Evolutionary conservation across 257 asterid species (phyloP).

Genomic region (Solanum sejunctum): DNA sequence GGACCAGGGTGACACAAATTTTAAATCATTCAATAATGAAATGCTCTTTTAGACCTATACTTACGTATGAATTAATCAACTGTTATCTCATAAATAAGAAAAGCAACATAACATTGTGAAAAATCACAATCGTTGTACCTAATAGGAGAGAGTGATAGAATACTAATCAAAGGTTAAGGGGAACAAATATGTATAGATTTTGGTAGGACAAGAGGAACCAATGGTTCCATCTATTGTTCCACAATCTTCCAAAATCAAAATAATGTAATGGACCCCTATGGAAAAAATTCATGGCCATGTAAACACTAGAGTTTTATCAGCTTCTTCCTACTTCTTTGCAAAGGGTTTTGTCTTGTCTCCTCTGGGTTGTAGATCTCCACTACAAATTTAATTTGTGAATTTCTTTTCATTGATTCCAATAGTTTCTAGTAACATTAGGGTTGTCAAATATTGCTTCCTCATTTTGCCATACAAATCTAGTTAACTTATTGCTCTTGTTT

Average conservation of each 20-base stretch:
- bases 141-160: background rate
- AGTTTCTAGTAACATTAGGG: background rate
- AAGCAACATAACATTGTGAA: background rate
- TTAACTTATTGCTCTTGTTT: slow-evolving; percentile 1
- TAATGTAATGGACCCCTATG: background rate
- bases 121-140: background rate
- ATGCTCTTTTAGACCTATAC: background rate
- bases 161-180: slow-evolving; percentile 2
- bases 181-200: slow-evolving; percentile 26
- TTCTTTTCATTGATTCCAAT: background rate
- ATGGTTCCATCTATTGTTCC: slow-evolving; percentile 17
- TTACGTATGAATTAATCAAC: background rate
- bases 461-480: slow-evolving; percentile 21
- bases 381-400: slow-evolving; percentile 7
- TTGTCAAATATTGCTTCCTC: background rate
- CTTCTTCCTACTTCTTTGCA: background rate
- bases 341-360: background rate
- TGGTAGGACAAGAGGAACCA: slow-evolving; percentile 27
- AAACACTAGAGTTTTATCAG: background rate
- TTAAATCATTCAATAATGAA: background rate
- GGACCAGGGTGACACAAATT: background rate
- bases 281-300: slow-evolving; percentile 7
- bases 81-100: background rate
- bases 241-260: background rate
- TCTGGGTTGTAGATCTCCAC: background rate